These are phyloP conservation scores for Xanthoconium stramineum DNA, from an alignment of 768 basidiomycete species.

Conservation along the genomic window DNA sequence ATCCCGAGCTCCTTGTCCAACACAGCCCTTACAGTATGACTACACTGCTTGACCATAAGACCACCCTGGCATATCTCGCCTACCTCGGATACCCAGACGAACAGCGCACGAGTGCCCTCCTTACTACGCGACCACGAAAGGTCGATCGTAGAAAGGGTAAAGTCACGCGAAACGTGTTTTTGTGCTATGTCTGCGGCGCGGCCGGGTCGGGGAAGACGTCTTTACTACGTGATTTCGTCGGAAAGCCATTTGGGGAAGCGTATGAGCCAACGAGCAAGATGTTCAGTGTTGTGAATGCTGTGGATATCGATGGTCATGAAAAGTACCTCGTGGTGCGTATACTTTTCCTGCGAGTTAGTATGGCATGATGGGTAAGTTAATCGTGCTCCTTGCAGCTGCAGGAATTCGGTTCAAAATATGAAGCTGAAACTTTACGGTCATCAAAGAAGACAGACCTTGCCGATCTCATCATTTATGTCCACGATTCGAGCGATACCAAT, in stretches of 20 bases:
- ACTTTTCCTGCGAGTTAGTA: slow-evolving; percentile 34
- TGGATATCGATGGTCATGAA: slow-evolving; percentile 91
- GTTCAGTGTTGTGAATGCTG: slow-evolving; percentile 90
- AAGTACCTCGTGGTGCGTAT: slow-evolving; percentile 91
- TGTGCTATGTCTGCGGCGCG: slow-evolving; percentile 92
- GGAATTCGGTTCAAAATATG: slow-evolving; percentile 96
- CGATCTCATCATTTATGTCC: slow-evolving; percentile 93
- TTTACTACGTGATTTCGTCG: slow-evolving; percentile 78
- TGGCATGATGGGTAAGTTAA: neutral
- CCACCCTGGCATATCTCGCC: slow-evolving; percentile 90
- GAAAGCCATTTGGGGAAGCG: slow-evolving; percentile 66
- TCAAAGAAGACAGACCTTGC: slow-evolving; percentile 88
- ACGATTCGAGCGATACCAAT: slow-evolving; percentile 98
- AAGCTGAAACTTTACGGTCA: slow-evolving; percentile 84
- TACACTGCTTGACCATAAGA: slow-evolving; percentile 89
- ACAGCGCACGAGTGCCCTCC: slow-evolving; percentile 77
- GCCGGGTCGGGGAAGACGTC: slow-evolving; percentile 96
- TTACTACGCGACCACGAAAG: slow-evolving; percentile 81
- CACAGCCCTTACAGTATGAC: slow-evolving; percentile 69
- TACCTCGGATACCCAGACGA: slow-evolving; percentile 88
- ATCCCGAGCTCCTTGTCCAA: slow-evolving; percentile 1
- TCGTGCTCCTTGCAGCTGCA: slow-evolving; percentile 61
- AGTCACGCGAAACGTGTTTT: slow-evolving; percentile 86
- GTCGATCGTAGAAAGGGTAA: slow-evolving; percentile 84
- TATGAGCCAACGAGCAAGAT: slow-evolving; percentile 91